Evolutionary conservation across 805 yeast species (phyloP).

Genomic region (Kluyveromyces siamensis): DNA sequence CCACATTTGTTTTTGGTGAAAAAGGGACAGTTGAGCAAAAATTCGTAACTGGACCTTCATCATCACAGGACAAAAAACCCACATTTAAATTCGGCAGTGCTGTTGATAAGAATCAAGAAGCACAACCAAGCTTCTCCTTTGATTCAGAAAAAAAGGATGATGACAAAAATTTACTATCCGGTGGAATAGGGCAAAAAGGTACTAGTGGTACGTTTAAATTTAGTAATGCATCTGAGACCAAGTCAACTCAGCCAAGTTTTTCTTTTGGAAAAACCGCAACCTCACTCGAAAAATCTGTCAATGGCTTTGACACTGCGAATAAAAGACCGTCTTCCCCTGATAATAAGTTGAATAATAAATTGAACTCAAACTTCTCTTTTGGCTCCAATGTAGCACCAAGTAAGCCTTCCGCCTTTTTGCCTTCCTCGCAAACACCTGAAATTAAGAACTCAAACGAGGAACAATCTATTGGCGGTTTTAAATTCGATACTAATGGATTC

Average conservation of each 20-base stretch:
- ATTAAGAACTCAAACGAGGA: background rate
- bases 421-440: no score
- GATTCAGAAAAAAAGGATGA: background rate
- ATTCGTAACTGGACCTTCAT: background rate
- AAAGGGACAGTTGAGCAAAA: background rate
- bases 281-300: background rate
- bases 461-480: conserved; percentile 2
- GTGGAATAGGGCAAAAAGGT: background rate
- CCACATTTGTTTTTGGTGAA: background rate
- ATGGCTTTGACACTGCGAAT: background rate
- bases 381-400: background rate
- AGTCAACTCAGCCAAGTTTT: background rate
- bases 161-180: background rate
- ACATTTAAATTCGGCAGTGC: background rate
- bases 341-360: no score
- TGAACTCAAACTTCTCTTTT: background rate
- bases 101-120: background rate
- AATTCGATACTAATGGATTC: conserved; percentile 5
- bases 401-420: background rate
- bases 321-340: background rate
- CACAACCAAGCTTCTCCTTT: background rate
- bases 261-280: conserved; percentile 3
- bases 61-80: background rate
- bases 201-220: background rate
- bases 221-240: background rate